phyloP scores from a whole-genome alignment of 2,329 filamentous ascomycete species.

The Penicillium sp. region DNA sequence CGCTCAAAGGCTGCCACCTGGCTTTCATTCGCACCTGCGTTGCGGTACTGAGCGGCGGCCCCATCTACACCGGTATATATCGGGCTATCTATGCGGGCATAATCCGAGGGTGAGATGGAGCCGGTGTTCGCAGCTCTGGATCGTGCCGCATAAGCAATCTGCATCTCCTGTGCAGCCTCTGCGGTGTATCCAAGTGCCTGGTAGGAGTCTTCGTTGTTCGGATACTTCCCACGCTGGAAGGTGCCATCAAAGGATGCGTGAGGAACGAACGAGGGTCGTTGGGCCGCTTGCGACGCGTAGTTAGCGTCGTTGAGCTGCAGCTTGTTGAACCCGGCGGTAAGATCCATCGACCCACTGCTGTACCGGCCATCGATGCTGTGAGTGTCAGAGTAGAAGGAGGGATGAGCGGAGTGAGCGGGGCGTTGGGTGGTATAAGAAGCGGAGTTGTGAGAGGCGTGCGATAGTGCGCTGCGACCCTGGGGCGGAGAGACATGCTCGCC shows the following conservation, averaged over 20 bases:
- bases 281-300: conserved; percentile 27
- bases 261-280: conserved; percentile 25
- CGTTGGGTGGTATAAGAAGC: conserved; percentile 28
- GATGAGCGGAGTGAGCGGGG: conserved; percentile 31
- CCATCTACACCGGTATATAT: conserved; percentile 42
- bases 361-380: conserved; percentile 29
- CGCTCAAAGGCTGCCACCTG: conserved; percentile 43
- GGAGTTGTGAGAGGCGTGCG: conserved; percentile 32
- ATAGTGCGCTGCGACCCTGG: conserved; percentile 21
- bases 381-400: conserved; percentile 35
- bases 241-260: conserved; percentile 41
- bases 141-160: conserved; percentile 31
- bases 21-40: conserved; percentile 35
- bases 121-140: conserved; percentile 39
- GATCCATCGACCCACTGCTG: conserved; percentile 23
- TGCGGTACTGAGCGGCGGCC: conserved; percentile 39
- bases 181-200: conserved; percentile 22
- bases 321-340: conserved; percentile 27
- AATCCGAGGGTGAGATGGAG: conserved; percentile 41
- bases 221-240: conserved; percentile 38
- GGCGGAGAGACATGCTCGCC: conserved; percentile 24
- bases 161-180: conserved; percentile 26
- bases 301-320: conserved; percentile 30
- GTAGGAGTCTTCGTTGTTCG: conserved; percentile 26
- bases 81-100: conserved; percentile 38